A percentile compares a stretch with the other conserved stretches of the same genome.
These are phyloP conservation scores for Brassica carinata DNA, from an alignment of 345 rosid species.

Conservation along the genomic window DNA sequence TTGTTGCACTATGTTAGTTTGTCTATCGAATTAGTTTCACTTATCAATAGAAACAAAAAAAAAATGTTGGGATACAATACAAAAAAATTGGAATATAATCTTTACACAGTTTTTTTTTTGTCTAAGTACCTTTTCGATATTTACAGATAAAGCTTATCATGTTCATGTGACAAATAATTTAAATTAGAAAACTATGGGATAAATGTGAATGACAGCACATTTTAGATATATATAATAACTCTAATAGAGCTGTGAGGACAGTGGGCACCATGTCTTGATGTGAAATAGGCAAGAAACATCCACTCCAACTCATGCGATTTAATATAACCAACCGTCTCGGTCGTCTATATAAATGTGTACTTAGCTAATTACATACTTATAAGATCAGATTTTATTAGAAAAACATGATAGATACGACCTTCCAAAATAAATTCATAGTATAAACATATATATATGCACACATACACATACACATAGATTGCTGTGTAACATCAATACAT, in stretches of 20 bases:
- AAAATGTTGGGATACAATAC: background rate
- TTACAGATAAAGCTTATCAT: background rate
- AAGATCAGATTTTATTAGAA: background rate
- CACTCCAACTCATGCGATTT: slow-evolving; percentile 37
- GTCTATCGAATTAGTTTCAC: slow-evolving; percentile 4
- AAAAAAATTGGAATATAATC: background rate
- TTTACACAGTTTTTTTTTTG: background rate
- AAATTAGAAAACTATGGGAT: background rate
- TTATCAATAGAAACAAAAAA: background rate
- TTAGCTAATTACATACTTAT: slow-evolving; percentile 10
- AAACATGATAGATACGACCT: background rate
- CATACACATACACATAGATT: background rate
- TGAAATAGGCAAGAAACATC: slow-evolving; percentile 30
- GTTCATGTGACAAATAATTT: background rate
- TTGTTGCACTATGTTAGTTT: background rate
- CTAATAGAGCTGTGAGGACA: slow-evolving; percentile 8
- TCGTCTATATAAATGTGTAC: slow-evolving; percentile 33
- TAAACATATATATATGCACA: background rate
- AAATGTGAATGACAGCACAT: slow-evolving; percentile 43
- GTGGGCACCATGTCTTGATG: slow-evolving; percentile 45
- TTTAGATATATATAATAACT: slow-evolving; percentile 16
- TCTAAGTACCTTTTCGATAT: slow-evolving; percentile 1
- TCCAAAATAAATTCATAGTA: background rate
- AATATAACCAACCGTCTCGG: slow-evolving; percentile 27
- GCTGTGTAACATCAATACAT: background rate